Conservation (phyloP, 176 grass and related monocot genomes). For the Avena sativa region DNA sequence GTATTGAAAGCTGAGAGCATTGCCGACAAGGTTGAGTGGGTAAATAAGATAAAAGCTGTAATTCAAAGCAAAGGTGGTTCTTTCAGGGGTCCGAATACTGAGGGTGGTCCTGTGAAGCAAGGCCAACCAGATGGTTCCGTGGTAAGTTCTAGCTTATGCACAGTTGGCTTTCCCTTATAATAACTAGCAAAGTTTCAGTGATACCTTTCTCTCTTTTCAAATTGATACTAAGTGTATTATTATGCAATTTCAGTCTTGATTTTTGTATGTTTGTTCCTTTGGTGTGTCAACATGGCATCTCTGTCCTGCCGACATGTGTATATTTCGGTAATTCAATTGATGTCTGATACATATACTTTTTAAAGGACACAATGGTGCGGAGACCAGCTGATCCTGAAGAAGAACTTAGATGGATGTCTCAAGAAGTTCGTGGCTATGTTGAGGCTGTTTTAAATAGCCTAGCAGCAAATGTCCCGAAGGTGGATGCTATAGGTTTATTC, state of each 20-base stretch:
- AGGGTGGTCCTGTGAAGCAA: constrained; percentile 74
- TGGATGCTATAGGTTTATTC: constrained; percentile 38
- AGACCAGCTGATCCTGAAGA: constrained; percentile 97
- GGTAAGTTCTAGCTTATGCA: constrained; percentile 59
- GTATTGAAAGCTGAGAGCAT: constrained; percentile 89
- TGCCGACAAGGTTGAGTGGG: constrained; percentile 90
- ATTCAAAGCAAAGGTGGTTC: constrained; percentile 75
- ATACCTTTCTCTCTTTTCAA: background rate
- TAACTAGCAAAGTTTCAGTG: background rate
- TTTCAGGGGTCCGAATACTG: constrained; percentile 62
- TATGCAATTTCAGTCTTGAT: constrained; percentile 19
- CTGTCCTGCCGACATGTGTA: background rate
- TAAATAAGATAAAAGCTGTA: constrained; percentile 86
- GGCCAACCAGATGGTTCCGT: constrained; percentile 83
- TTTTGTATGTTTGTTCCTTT: constrained; percentile 4
- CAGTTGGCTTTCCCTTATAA: background rate
- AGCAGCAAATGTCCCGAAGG: constrained; percentile 97
- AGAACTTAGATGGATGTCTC: constrained; percentile 99
- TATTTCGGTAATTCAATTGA: constrained; percentile 29
- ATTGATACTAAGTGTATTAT: background rate
- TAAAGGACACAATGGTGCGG: constrained; percentile 70
- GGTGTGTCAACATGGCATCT: constrained; percentile 19
- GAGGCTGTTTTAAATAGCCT: constrained; percentile 98
- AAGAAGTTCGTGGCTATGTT: constrained; percentile 97
- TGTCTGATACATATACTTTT: constrained; percentile 38